phyloP scores from a whole-genome alignment of 2,329 filamentous ascomycete species.

The Paecilomyces formosus region DNA sequence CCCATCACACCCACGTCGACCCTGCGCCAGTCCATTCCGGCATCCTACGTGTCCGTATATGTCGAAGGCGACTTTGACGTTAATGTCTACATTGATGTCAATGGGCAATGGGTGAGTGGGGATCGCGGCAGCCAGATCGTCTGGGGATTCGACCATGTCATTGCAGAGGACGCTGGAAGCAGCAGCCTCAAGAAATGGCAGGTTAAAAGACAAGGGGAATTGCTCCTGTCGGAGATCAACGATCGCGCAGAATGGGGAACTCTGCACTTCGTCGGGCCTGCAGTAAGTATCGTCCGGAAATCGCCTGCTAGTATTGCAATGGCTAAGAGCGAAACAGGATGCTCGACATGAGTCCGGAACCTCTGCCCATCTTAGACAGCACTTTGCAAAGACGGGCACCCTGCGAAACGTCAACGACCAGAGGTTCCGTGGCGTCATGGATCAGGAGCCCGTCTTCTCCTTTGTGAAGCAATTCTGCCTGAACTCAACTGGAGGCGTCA shows the following conservation, averaged over 20 bases:
- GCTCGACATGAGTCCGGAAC: constrained; percentile 64
- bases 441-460: constrained; percentile 74
- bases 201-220: constrained; percentile 42
- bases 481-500: constrained; percentile 21
- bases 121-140: constrained; percentile 60
- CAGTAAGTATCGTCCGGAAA: constrained; percentile 24
- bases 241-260: constrained; percentile 82
- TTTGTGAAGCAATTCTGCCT: constrained; percentile 61
- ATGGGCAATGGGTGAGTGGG: constrained; percentile 77
- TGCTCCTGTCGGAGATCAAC: constrained; percentile 64
- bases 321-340: constrained; percentile 30
- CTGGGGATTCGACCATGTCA: constrained; percentile 55
- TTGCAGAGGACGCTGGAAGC: constrained; percentile 30
- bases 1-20: constrained; percentile 77
- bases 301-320: not conserved
- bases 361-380: constrained; percentile 56
- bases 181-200: constrained; percentile 36
- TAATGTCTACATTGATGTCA: constrained; percentile 58
- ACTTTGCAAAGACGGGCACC: constrained; percentile 61
- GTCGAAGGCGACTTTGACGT: constrained; percentile 60
- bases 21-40: constrained; percentile 72
- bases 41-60: constrained; percentile 66
- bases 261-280: constrained; percentile 66
- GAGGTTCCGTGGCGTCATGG: constrained; percentile 63
- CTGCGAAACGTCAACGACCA: constrained; percentile 60